Evolutionary conservation across 805 yeast species (phyloP).

Genomic region (Candida odintsovae): DNA sequence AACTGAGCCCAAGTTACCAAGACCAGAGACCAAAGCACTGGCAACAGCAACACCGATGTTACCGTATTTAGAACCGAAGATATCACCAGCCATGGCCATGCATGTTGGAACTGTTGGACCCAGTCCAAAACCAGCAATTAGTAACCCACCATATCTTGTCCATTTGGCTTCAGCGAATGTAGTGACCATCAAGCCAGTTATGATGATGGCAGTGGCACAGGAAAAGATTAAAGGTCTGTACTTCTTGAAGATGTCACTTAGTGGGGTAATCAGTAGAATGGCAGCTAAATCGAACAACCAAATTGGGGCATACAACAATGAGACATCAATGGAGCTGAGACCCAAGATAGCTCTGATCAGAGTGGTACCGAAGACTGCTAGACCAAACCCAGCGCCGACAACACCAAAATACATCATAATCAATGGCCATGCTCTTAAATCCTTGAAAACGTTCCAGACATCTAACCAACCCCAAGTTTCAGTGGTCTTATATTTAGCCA

Average conservation of each 20-base stretch:
- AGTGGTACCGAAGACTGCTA: conserved; percentile 81
- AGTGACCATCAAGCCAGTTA: conserved; percentile 67
- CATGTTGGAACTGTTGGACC: conserved; percentile 89
- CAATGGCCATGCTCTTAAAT: conserved; percentile 72
- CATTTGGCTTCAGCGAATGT: conserved; percentile 71
- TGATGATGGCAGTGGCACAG: conserved; percentile 58
- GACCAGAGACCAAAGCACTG: conserved; percentile 77
- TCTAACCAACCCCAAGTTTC: conserved; percentile 57
- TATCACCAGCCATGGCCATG: conserved; percentile 80
- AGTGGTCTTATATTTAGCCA: conserved; percentile 44
- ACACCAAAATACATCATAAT: conserved; percentile 88
- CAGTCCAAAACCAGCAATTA: conserved; percentile 79
- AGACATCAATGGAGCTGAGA: conserved; percentile 61
- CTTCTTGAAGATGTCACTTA: conserved; percentile 63
- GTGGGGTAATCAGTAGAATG: conserved; percentile 68
- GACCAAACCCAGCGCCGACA: conserved; percentile 85
- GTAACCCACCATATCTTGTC: conserved; percentile 74
- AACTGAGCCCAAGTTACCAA: conserved; percentile 84
- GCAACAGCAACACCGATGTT: conserved; percentile 83
- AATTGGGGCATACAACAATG: conserved; percentile 80
- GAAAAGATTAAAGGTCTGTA: conserved; percentile 60
- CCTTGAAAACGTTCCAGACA: conserved; percentile 47
- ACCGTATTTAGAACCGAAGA: conserved; percentile 64
- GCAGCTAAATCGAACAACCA: conserved; percentile 84
- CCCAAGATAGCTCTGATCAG: conserved; percentile 56